Base-by-base conservation (phyloP, 257 asterid species). In the Misopates orontium region DNA sequence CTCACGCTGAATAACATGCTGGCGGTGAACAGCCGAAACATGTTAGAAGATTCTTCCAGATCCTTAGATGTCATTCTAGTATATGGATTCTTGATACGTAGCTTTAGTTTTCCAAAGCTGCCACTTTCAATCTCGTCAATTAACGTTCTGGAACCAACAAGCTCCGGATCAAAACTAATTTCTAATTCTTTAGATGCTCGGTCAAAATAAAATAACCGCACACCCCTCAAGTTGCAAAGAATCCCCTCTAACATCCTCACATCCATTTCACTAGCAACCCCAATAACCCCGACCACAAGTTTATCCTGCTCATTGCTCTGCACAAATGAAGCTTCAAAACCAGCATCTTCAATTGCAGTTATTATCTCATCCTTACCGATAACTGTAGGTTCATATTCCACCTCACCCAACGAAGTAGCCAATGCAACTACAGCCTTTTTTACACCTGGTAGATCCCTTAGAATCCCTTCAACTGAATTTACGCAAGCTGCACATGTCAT, bases 401-500 rank as follows among this genome's bases (percentile, higher is more conserved):
- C 96, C 83, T 90, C 98, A 49, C 99, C 99, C 40, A 90, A 72
- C 12, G 96, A 85, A 17, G 99, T 94, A 40, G 97, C 89, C 73
- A 94, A 79, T 69, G 96, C 90, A 71, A 94, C 99, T 50, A 81
- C 95, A 53, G 97, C 96, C 75, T 77, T 88, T 73, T 53, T 76
- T 11, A 94, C 96, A 44, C 99, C 99, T 8, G 88, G 96, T 56
- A 88, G 83, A 62, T 76, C 70, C 66, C 78, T 80, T 47, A 90
- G 75, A 63, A 90, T 89, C 72, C 96, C 95, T 77, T 94, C 99
- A 18, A 94, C 96, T 45, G 99, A 90, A 78, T 86, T 90, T 36
- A 90, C 99, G 74, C 99, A 94, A 62, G 96, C 98, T 25, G 97
- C 96, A 80, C 99, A 94, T 44, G 96, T 94, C 99, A 94, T 88